phyloP scores from a whole-genome alignment of 2,329 filamentous ascomycete species.

The Alternaria rosae region DNA sequence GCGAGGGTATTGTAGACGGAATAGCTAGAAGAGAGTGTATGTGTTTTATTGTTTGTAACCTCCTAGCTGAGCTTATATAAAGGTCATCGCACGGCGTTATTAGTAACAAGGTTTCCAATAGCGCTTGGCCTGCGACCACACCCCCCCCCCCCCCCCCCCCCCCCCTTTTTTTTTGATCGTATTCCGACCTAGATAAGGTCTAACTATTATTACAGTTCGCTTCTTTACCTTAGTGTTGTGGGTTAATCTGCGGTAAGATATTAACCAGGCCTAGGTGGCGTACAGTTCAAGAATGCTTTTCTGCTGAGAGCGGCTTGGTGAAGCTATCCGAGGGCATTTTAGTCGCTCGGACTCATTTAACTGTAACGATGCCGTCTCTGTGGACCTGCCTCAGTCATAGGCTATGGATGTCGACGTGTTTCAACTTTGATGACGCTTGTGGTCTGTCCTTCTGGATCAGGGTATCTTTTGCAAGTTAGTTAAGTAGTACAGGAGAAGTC shows the following conservation, averaged over 20 bases:
- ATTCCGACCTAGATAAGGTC: neutral
- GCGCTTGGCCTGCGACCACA: neutral
- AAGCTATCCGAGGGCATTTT: neutral
- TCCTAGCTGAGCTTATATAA: neutral
- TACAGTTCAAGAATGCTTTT: neutral
- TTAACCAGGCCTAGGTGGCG: neutral
- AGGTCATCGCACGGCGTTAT: neutral
- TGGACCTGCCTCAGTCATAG: slow-evolving; percentile 11
- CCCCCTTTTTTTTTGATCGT: neutral
- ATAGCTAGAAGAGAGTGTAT: neutral
- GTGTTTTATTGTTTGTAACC: neutral
- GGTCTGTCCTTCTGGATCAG: neutral
- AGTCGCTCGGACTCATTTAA: neutral
- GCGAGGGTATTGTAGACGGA: neutral
- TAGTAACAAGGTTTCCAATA: neutral
- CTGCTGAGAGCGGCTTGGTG: neutral
- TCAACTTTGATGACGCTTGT: slow-evolving; percentile 3
- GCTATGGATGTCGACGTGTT: slow-evolving; percentile 18
- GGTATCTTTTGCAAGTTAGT: too few relatives aligned
- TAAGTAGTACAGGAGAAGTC: too few relatives aligned
- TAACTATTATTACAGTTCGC: neutral
- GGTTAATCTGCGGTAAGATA: neutral
- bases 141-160: too few relatives aligned
- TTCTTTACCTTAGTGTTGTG: neutral
- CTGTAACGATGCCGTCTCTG: neutral